These are phyloP conservation scores for Ceratobasidium sp. DNA, from an alignment of 1,284 basidiomycete species.

Conservation along the genomic window DNA sequence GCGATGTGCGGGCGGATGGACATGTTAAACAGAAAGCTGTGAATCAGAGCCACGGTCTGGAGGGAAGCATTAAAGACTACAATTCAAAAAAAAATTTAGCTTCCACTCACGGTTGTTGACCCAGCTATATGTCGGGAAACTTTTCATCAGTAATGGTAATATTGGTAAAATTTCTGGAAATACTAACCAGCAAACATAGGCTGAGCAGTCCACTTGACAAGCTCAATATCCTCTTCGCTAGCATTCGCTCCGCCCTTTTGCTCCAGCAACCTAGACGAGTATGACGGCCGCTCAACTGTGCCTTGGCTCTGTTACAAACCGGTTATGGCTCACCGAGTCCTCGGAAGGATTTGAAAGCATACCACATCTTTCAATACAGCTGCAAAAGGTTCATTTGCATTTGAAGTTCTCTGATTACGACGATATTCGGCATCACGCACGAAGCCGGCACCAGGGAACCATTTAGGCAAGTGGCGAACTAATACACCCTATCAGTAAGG, in stretches of 20 bases:
- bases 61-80: background rate
- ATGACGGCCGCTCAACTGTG: slow-evolving; percentile 18
- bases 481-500: background rate
- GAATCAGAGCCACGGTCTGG: slow-evolving; percentile 31
- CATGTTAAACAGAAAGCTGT: slow-evolving; percentile 41
- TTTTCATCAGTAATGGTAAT: background rate
- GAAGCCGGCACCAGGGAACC: slow-evolving; percentile 33
- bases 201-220: slow-evolving; percentile 22
- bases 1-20: slow-evolving; percentile 43
- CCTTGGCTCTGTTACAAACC: background rate
- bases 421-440: background rate
- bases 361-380: slow-evolving; percentile 19
- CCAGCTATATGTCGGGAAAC: background rate
- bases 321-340: no score
- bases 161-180: no score
- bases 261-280: slow-evolving; percentile 28
- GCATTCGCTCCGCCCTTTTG: slow-evolving; percentile 22
- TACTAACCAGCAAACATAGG: slow-evolving; percentile 36
- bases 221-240: slow-evolving; percentile 27
- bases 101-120: slow-evolving; percentile 18
- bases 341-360: background rate
- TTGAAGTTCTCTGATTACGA: background rate
- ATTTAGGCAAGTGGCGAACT: slow-evolving; percentile 24
- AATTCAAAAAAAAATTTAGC: background rate
- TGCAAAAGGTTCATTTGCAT: background rate